A percentile compares a stretch with the other conserved stretches of the same genome.
phyloP scores from a whole-genome alignment of 768 basidiomycete species.

The Atractiella rhizophila region DNA sequence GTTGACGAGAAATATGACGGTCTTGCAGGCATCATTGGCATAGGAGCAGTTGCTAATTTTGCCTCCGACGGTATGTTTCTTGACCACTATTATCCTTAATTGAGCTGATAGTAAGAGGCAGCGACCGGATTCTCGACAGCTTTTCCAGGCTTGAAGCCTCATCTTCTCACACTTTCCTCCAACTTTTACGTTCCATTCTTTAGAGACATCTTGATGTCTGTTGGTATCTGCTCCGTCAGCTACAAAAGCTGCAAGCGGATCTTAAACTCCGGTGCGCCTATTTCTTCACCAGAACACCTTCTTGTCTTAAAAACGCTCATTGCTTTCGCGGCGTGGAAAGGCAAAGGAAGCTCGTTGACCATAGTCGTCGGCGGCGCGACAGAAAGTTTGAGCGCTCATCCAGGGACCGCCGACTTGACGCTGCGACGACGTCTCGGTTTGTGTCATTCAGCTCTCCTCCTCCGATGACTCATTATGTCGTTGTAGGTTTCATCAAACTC shows the following conservation, averaged over 20 bases:
- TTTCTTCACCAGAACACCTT: slow-evolving; percentile 7
- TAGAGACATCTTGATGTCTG: slow-evolving; percentile 59
- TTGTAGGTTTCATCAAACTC: slow-evolving; percentile 88
- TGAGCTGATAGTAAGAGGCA: slow-evolving; percentile 17
- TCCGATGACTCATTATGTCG: no score
- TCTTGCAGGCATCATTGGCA: slow-evolving; percentile 68
- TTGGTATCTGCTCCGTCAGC: slow-evolving; percentile 82
- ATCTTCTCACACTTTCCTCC: slow-evolving; percentile 53
- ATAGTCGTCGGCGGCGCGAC: slow-evolving; percentile 94
- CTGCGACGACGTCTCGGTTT: slow-evolving; percentile 34
- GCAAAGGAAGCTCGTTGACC: slow-evolving; percentile 39
- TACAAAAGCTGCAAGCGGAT: slow-evolving; percentile 76
- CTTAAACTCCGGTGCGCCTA: slow-evolving; percentile 34
- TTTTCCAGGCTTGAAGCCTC: slow-evolving; percentile 77
- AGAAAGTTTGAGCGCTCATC: slow-evolving; percentile 75
- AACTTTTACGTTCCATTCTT: slow-evolving; percentile 87
- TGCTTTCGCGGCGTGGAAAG: slow-evolving; percentile 15
- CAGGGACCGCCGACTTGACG: slow-evolving; percentile 63
- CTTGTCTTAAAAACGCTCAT: neutral
- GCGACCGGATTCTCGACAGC: slow-evolving; percentile 69
- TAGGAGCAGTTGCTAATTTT: slow-evolving; percentile 78
- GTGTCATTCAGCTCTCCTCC: no score
- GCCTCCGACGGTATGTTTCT: slow-evolving; percentile 49
- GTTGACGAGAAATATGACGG: neutral
- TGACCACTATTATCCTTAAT: slow-evolving; percentile 1